phyloP scores from a whole-genome alignment of 148 eudicot species.

The Camellia granthamiana region DNA sequence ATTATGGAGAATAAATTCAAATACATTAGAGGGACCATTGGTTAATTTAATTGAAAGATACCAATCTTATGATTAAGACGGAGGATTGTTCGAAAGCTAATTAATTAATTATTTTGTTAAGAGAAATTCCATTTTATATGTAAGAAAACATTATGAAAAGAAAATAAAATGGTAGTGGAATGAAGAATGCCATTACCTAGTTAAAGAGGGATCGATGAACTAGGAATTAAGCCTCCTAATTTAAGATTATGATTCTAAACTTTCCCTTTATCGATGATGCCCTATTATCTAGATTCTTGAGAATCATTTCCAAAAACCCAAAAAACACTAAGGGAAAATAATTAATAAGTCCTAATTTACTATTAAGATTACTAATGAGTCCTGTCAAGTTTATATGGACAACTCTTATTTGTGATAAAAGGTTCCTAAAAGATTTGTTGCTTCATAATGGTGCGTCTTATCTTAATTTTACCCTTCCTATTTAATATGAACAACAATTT shows the following conservation, averaged over 20 bases:
- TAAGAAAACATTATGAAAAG: background rate
- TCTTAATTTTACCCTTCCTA: no score
- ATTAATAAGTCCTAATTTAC: no score
- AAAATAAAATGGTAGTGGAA: background rate
- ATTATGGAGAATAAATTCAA: conserved; percentile 11
- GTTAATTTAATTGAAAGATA: background rate
- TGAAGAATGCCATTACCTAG: conserved; percentile 3
- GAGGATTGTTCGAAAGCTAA: background rate
- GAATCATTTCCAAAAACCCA: no score
- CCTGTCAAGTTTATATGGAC: no score
- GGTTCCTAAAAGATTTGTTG: no score
- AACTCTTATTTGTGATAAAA: no score
- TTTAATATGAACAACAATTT: no score
- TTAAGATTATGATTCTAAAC: background rate
- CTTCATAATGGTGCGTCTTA: no score
- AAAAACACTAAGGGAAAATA: no score
- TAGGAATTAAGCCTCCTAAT: background rate
- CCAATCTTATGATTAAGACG: background rate
- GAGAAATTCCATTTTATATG: background rate
- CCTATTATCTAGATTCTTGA: background rate
- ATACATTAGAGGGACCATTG: background rate
- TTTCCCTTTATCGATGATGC: background rate
- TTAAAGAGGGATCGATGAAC: background rate
- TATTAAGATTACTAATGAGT: no score
- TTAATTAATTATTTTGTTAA: background rate